Base-by-base conservation (phyloP, 257 asterid genomes). In the Primulina eburnea region DNA sequence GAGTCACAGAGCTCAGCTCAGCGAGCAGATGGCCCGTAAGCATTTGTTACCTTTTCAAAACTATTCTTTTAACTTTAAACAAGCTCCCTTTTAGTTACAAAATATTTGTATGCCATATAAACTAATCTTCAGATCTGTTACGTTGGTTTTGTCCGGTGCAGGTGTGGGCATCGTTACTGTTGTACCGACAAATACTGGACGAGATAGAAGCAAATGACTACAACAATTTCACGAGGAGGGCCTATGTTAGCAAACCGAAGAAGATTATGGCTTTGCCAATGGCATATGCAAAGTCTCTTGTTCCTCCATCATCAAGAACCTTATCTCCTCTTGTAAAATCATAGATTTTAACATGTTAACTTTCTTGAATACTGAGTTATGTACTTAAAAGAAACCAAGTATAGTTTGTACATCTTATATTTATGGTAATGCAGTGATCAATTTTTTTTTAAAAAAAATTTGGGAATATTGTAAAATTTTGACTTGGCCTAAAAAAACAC, bases 21-120 rank as follows among this genome's bases (percentile, higher is more conserved):
- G 98, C 96, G 17, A 94, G 99, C 59, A 80, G 99, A 88, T 94
- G 96, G 98, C 99, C 99, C 4, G 99, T 91, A 83, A 86, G 95
- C 73, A 59, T 18, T 47, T 59, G n/a, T 32, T 28, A n/a, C 24
- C 30, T 24, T 32, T 50, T 34, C 53, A 9, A 57, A 38, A 68
- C 16, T 1, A 6, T 4, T 47, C 20, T 8, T 50, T 50, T 50
- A 50, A 17, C 57, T 16, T 16, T 20, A 50, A 20, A 58, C 33
- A 12, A 28, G 60, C 57, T 56, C 59, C 56, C 57, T 12, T 38
- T 32, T 40, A 8, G 60, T 21, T 0, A 34, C 24, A 37, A 50
- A 57, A 24, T 34, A 4, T 28, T 50, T 7, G 53, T 29, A 59
- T n/a, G n/a, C 9, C 29, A 68, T 29, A 7, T 4, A 62, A 32